Base-by-base conservation (phyloP, 176 grass and related monocot species). In the Alopecurus myosuroides region DNA sequence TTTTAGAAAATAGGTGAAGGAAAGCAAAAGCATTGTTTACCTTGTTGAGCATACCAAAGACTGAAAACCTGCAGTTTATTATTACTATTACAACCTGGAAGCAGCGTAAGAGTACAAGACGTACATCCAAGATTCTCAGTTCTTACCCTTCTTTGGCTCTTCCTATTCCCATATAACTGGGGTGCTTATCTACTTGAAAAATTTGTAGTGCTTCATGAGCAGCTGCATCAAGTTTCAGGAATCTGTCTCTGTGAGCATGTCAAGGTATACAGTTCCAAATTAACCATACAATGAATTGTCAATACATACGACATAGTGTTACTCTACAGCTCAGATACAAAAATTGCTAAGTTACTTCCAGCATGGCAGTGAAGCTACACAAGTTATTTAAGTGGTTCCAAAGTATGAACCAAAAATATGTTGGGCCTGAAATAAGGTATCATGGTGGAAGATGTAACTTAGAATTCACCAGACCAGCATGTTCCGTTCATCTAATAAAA, bases 21-120 rank as follows among this genome's bases (percentile, higher is more conserved):
- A 55, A 25, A 70, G 40, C 39, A 77, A 80, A 48, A 22, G 74
- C 4, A 9, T 81, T 82, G 6, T 67, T 64, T 83, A 98, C 95
- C 90, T 98, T 93, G 81, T 98, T 98, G 77, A 98, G 85, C 85
- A 98, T 95, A 67, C 95, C 93, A 90, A 98, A 98, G 75, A 98
- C 87, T 85, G 95, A 98, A 76, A 98, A 98, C 85, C 95, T 98
- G 95, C 64, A 86, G 46, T 44, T 89, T 56, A 49, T 57, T 53
- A 52, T 34, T 78, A 52, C 66, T 41, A 77, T 89, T 86, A 82
- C 28, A 70, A 83, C 7, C 12, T 18, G 33, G 49, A 90, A 78
- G n/a, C 64, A 79, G 31, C 65, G 25, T 69, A 88, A 82, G 55
- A 63, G 18, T 37, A 72, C 14, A 81, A 73, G 29, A 52, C 9